These are phyloP conservation scores for Parascedosporium putredinis DNA, from an alignment of 2,329 filamentous ascomycete species.

Conservation along the genomic window DNA sequence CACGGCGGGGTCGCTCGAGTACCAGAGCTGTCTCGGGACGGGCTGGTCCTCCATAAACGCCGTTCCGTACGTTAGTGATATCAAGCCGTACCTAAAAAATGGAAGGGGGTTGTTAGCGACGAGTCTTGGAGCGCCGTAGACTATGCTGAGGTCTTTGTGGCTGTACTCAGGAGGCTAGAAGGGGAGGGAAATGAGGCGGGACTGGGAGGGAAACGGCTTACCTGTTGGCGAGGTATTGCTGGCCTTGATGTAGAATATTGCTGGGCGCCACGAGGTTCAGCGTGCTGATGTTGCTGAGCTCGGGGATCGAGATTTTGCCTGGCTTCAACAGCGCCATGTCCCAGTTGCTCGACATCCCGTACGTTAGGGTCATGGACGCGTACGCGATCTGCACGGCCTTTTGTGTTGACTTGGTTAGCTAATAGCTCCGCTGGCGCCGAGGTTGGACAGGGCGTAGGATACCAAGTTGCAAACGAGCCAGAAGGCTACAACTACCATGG, in stretches of 20 bases:
- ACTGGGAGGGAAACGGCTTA: no score
- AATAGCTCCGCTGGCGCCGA: not conserved
- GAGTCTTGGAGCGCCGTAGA: not conserved
- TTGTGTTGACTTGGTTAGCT: not conserved
- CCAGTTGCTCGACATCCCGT: not conserved
- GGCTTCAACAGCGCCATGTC: not conserved
- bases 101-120: not conserved
- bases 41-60: not conserved
- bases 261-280: not conserved
- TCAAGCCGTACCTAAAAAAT: slow-evolving; percentile 3
- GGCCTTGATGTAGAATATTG: not conserved
- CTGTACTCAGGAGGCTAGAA: no score
- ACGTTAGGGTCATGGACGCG: not conserved
- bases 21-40: not conserved
- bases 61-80: not conserved
- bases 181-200: no score
- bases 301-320: not conserved
- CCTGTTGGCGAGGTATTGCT: not conserved
- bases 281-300: not conserved
- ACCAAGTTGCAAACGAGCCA: no score
- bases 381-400: not conserved
- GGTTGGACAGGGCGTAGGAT: not conserved
- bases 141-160: no score
- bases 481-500: not conserved
- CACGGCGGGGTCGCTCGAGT: not conserved